Evolutionary conservation across 768 basidiomycete genomes (phyloP).

Genomic region (Serpula lacrymans): DNA sequence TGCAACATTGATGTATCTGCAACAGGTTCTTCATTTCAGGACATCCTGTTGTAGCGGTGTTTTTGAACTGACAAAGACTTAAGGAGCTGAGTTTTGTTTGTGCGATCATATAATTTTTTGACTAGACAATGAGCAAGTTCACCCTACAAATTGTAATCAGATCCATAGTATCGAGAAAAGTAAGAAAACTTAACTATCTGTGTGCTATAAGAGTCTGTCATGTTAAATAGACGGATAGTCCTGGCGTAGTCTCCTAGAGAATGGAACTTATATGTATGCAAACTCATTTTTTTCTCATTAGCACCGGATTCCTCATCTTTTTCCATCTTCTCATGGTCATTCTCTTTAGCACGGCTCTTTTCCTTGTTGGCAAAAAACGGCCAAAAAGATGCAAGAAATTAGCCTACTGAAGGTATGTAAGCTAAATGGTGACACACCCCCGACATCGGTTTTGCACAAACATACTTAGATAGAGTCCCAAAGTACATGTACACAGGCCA

Average conservation of each 20-base stretch:
- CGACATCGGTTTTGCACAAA: slow-evolving; percentile 5
- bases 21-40: too few relatives aligned
- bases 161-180: neutral
- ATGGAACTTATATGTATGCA: slow-evolving; percentile 29
- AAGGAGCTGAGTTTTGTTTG: slow-evolving; percentile 16
- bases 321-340: neutral
- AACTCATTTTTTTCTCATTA: slow-evolving; percentile 21
- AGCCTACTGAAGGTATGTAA: slow-evolving; percentile 12
- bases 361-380: too few relatives aligned
- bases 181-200: slow-evolving; percentile 19
- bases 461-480: slow-evolving; percentile 15
- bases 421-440: slow-evolving; percentile 14
- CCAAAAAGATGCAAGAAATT: too few relatives aligned
- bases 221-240: slow-evolving; percentile 23
- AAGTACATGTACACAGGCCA: slow-evolving; percentile 16
- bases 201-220: slow-evolving; percentile 16
- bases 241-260: slow-evolving; percentile 28
- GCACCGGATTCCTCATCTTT: neutral
- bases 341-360: too few relatives aligned
- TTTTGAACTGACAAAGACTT: slow-evolving; percentile 13
- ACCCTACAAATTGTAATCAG: slow-evolving; percentile 18
- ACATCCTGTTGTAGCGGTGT: too few relatives aligned
- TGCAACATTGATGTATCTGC: too few relatives aligned
- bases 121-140: slow-evolving; percentile 29
- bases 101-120: slow-evolving; percentile 26